A percentile compares a stretch with the other conserved stretches of the same genome.
These are phyloP conservation scores for Pseudogymnoascus sp. DNA, from an alignment of 2,329 filamentous ascomycete genomes.

Conservation along the genomic window DNA sequence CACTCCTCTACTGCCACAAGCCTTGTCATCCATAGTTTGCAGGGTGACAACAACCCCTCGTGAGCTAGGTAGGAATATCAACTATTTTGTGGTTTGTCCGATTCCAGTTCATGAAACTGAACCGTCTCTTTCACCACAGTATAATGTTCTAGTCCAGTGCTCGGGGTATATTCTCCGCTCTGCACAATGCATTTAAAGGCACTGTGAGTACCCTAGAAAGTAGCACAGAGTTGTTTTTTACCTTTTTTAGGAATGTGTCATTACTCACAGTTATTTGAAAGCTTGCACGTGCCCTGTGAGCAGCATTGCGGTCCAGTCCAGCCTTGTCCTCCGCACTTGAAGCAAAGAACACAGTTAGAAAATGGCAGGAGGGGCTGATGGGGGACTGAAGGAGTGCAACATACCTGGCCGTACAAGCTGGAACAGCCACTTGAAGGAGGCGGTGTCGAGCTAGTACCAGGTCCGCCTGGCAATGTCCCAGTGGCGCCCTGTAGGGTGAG, in stretches of 20 bases:
- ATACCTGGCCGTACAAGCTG: background rate
- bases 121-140: no score
- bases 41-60: no score
- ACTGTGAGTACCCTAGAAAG: background rate
- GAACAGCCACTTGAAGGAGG: background rate
- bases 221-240: no score
- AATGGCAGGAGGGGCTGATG: background rate
- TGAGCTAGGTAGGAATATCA: no score
- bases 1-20: no score
- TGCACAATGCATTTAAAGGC: background rate
- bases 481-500: constrained; percentile 36
- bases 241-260: background rate
- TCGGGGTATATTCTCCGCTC: no score
- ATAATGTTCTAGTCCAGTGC: no score
- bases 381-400: background rate
- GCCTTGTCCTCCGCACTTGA: background rate
- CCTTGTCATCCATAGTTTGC: no score
- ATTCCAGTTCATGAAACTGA: no score
- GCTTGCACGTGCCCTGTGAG: background rate
- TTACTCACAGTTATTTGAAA: background rate
- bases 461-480: background rate
- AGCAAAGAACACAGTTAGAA: background rate
- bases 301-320: background rate
- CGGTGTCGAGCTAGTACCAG: background rate
- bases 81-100: no score